Conservation (phyloP, 176 grass and related monocot genomes). For the Oryza officinalis region DNA sequence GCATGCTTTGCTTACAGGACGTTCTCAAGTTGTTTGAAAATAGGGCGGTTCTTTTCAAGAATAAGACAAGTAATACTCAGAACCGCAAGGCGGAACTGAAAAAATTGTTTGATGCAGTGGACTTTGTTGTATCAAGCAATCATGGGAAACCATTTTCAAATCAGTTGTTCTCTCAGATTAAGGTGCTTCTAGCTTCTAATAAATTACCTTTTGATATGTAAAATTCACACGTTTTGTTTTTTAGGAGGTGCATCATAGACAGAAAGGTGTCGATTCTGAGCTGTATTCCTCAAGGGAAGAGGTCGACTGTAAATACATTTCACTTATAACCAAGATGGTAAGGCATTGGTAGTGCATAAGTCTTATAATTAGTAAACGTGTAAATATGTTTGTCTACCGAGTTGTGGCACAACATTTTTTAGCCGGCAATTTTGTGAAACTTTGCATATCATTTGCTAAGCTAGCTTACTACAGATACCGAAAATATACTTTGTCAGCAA, state of each 20-base stretch:
- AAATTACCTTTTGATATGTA: background rate
- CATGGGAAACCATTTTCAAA: constrained; percentile 56
- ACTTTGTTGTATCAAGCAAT: constrained; percentile 46
- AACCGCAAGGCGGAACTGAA: constrained; percentile 29
- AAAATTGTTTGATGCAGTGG: constrained; percentile 46
- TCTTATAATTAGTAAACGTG: background rate
- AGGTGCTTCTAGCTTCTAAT: constrained; percentile 41
- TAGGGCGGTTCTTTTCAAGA: constrained; percentile 67
- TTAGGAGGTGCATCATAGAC: constrained; percentile 43
- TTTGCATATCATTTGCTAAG: background rate
- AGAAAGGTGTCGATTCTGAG: constrained; percentile 25
- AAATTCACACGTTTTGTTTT: background rate
- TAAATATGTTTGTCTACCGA: background rate
- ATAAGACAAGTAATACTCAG: constrained; percentile 41
- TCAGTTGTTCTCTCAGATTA: constrained; percentile 50
- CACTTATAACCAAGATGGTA: constrained; percentile 57
- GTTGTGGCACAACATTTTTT: background rate
- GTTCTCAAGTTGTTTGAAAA: constrained; percentile 42
- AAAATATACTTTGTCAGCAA: background rate
- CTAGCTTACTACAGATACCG: background rate
- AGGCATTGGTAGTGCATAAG: background rate
- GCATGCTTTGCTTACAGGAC: constrained; percentile 24
- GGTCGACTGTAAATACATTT: constrained; percentile 44
- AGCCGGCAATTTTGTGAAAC: too few relatives aligned
- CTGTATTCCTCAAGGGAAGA: constrained; percentile 55